These are phyloP conservation scores for Amanita rubescens DNA, from an alignment of 768 basidiomycete species.

Conservation along the genomic window DNA sequence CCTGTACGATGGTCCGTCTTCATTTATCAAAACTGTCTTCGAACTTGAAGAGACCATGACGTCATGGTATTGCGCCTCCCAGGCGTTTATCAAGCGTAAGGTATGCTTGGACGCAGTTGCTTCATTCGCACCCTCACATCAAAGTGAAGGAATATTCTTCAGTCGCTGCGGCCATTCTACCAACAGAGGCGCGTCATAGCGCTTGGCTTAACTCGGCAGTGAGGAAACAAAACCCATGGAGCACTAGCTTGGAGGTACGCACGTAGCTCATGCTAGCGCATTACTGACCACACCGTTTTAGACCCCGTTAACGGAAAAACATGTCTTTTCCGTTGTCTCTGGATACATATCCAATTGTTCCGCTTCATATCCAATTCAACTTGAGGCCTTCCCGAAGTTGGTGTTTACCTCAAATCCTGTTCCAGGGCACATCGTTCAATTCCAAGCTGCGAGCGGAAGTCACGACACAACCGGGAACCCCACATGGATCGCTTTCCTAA, in stretches of 20 bases:
- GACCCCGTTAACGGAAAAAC: constrained; percentile 5
- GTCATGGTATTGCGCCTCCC: constrained; percentile 53
- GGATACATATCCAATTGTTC: constrained; percentile 1
- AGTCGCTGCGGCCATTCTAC: constrained; percentile 51
- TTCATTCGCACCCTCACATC: not conserved
- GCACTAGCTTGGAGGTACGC: constrained; percentile 47
- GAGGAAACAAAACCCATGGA: constrained; percentile 44
- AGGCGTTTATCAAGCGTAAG: constrained; percentile 36
- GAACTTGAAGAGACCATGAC: constrained; percentile 50
- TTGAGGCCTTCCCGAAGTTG: not conserved
- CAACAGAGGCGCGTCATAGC: constrained; percentile 56
- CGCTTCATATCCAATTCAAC: not conserved
- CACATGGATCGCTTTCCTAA: constrained; percentile 6
- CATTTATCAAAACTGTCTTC: constrained; percentile 43
- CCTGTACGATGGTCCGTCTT: constrained; percentile 36
- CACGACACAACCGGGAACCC: not conserved
- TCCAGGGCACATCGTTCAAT: not conserved
- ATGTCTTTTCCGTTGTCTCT: not conserved
- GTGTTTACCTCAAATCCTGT: not conserved
- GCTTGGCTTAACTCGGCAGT: constrained; percentile 51
- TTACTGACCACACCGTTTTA: not conserved
- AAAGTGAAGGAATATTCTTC: constrained; percentile 34
- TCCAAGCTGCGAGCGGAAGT: not conserved
- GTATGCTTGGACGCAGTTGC: constrained; percentile 15
- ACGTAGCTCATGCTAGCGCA: constrained; percentile 9